Base-by-base conservation (phyloP, 345 rosid species). In the Alliaria petiolata region DNA sequence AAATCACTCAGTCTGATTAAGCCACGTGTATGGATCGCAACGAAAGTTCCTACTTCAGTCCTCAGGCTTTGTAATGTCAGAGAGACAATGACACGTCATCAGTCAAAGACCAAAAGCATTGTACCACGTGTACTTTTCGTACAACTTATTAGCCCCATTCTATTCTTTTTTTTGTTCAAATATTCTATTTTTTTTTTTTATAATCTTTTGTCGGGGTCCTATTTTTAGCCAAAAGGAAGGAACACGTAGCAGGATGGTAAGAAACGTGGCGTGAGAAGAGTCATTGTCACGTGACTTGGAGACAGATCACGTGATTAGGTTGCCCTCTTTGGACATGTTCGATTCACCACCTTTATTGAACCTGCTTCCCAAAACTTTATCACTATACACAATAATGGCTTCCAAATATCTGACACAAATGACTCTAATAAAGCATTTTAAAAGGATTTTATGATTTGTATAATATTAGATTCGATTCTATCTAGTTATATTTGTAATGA, bases 101-200 rank as follows among this genome's bases (percentile, higher is more conserved):
- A 35, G 79, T 68, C 69, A 75, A 75, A 67, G 64, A 45, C 79
- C 79, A 68, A 43, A 75, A 68, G 67, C 11, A 2, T 68, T 45
- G 50, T 35, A 69, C 74, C 79, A 75, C 79, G 79, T 69, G 79
- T 68, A 69, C 58, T 53, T 62, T 75, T 61, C 65, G 79, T 75
- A 75, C 79, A 43, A 51, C 13, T 44, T 26, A n/a, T 46, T 42
- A n/a, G 15, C 20, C 67, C 56, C 59, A 33, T 16, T 11, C 25
- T 4, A 38, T 65, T 65, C 6, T 45, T 56, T 44, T 22, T 26
- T 39, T 19, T 57, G 22, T 46, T 46, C 20, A 13, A 0, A 26
- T 15, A 7, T 65, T 51, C 52, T 53, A 22, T 8, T 49, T 14
- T n/a, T n/a, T n/a, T n/a, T 34, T 36, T 8, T 20, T 72, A 2